Evolutionary conservation across 257 asterid species (phyloP), one percentile per base, ranked within the genome.

Genomic region (Mentha longifolia): DNA sequence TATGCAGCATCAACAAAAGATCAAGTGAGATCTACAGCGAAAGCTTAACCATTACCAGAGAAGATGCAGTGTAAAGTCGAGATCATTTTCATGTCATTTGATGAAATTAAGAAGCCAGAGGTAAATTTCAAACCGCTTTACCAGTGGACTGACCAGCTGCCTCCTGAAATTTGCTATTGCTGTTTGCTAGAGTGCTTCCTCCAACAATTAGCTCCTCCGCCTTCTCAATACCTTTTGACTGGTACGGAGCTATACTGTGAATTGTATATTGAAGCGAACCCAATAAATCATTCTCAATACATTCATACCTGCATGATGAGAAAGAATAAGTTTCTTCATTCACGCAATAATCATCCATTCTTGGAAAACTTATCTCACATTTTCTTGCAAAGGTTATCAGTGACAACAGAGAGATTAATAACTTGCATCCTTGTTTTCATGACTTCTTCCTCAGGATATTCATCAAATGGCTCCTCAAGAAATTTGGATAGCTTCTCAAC

Each of bases 151-250:
- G 83, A 72, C 74, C 86, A 59, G 81, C 81, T 49, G 83, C 70
- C 77, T 74, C 76, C 67, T 79, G 87, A 68, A 70, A 76, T 64
- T 66, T 69, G 61, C 46, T 63, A 55, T 56, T 63, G 78, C 68
- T 54, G 72, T 61, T 74, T 41, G 82, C 74, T 61, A 84, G 82
- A 70, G 76, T 17, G 68, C 74, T 85, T 79, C 83, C 49, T 71
- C 37, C 89, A 78, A 75, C 67, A 49, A 76, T 43, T 66, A 92
- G 88, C 74, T 92, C 96, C 50, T 78, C 87, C 8, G 98, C 99
- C 86, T 85, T 92, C 76, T 83, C 88, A 79, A 95, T 89, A 78
- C 99, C 99, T 84, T 95, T 86, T 22, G 98, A 89, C 71, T 80
- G 92, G 81, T 95, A 92, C 11, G 98, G 97, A 73, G 99, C 96